Percentiles rank a stretch among this genome's conserved stretches.
Conservation (phyloP, 805 yeast genomes). For the Wickerhamiella dianesei region DNA sequence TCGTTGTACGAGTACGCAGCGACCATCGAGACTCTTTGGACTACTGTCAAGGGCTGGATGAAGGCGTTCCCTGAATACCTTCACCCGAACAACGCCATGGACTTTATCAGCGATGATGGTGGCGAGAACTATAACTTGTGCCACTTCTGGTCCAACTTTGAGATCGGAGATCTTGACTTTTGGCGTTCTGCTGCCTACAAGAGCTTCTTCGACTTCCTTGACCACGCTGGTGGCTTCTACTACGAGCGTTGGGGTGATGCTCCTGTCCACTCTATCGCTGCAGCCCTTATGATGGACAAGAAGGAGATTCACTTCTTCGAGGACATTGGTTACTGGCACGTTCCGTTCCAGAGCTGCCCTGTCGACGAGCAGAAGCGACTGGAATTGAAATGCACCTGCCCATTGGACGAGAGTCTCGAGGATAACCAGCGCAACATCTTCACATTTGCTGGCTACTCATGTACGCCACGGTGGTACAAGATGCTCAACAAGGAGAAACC, state of each 20-base stretch:
- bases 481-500: slow-evolving; percentile 22
- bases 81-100: slow-evolving; percentile 48
- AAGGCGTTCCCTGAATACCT: slow-evolving; percentile 44
- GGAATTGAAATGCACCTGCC: slow-evolving; percentile 57
- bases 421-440: slow-evolving; percentile 25
- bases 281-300: slow-evolving; percentile 42
- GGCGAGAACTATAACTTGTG: slow-evolving; percentile 68
- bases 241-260: slow-evolving; percentile 94
- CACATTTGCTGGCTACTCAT: slow-evolving; percentile 30
- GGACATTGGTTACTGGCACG: slow-evolving; percentile 62
- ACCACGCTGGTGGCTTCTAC: slow-evolving; percentile 60
- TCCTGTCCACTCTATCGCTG: slow-evolving; percentile 74
- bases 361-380: slow-evolving; percentile 36
- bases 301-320: slow-evolving; percentile 55
- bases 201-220: slow-evolving; percentile 49
- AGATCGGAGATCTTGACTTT: slow-evolving; percentile 58
- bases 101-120: slow-evolving; percentile 56
- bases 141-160: slow-evolving; percentile 81
- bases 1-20: slow-evolving; percentile 54
- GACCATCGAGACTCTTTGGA: slow-evolving; percentile 71
- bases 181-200: slow-evolving; percentile 47
- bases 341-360: slow-evolving; percentile 53
- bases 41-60: slow-evolving; percentile 51
- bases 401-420: slow-evolving; percentile 34
- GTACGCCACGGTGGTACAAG: slow-evolving; percentile 26